A percentile compares a stretch with the other conserved stretches of the same genome.
phyloP scores from a whole-genome alignment of 345 rosid genomes.

The Turritis glabra region DNA sequence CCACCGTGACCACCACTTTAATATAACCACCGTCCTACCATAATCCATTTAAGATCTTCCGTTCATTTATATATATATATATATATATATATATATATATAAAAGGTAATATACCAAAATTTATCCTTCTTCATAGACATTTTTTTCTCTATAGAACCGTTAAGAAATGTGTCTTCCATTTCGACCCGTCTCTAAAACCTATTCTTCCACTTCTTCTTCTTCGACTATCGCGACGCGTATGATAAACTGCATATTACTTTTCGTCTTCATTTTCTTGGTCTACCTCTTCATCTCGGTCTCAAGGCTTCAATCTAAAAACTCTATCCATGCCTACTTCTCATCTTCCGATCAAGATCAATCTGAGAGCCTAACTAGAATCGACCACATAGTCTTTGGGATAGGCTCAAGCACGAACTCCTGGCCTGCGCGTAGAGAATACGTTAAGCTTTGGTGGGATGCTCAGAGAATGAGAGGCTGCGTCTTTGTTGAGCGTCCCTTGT shows the following conservation, averaged over 20 bases:
- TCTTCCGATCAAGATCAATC: constrained; percentile 35
- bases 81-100: background rate
- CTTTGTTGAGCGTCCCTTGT: constrained; percentile 42
- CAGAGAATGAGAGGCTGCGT: constrained; percentile 70
- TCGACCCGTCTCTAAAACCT: constrained; percentile 38
- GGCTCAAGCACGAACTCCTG: constrained; percentile 59
- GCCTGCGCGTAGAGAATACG: constrained; percentile 57
- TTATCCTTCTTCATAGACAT: background rate
- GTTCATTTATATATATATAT: background rate
- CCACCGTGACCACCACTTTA: constrained; percentile 28
- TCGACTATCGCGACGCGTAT: constrained; percentile 25
- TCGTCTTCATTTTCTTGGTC: constrained; percentile 44
- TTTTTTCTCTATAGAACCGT: background rate
- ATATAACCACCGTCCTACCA: constrained; percentile 1
- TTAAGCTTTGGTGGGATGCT: constrained; percentile 78
- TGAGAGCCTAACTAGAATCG: constrained; percentile 43
- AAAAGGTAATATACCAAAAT: background rate
- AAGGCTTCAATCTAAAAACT: constrained; percentile 43
- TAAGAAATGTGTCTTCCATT: constrained; percentile 43
- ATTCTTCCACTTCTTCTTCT: constrained; percentile 31
- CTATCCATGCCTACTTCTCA: constrained; percentile 23
- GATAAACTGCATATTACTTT: constrained; percentile 42
- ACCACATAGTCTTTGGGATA: constrained; percentile 71
- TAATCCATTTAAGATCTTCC: background rate
- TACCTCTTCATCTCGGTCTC: constrained; percentile 53